phyloP scores from a whole-genome alignment of 2,329 filamentous ascomycete genomes.

The Helotiales sp. region DNA sequence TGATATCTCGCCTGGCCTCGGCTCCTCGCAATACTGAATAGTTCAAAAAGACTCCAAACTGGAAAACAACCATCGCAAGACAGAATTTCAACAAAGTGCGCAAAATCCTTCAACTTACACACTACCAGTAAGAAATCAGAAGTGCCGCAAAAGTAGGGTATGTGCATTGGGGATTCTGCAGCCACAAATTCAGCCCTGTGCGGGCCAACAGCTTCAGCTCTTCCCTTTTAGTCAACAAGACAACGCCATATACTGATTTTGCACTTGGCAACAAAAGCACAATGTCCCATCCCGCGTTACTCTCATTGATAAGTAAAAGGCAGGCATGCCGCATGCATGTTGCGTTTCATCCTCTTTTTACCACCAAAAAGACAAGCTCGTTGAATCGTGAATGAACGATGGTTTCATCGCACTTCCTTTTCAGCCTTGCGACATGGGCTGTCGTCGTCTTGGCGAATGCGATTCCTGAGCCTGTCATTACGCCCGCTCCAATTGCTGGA shows the following conservation, averaged over 20 bases:
- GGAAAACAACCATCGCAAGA: neutral
- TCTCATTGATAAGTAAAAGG: neutral
- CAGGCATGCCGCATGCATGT: neutral
- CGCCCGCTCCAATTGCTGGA: neutral
- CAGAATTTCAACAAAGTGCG: neutral
- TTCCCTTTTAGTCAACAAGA: neutral
- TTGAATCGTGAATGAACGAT: neutral
- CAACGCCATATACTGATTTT: conserved; percentile 3
- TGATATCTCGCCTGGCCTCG: neutral
- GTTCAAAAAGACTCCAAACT: neutral
- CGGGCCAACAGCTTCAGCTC: neutral
- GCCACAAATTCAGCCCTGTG: neutral
- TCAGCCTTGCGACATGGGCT: neutral
- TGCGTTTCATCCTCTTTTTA: neutral
- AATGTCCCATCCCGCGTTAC: neutral
- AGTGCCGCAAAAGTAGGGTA: neutral
- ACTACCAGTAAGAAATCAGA: neutral
- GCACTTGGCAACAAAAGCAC: neutral
- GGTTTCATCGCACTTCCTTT: neutral
- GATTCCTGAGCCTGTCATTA: neutral
- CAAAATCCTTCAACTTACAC: neutral
- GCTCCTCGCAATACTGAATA: neutral
- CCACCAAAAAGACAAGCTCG: neutral
- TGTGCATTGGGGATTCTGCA: neutral
- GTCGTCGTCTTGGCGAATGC: neutral